These are phyloP conservation scores for Nyctanthes arbortristis DNA, from an alignment of 257 asterid genomes.

Conservation along the genomic window DNA sequence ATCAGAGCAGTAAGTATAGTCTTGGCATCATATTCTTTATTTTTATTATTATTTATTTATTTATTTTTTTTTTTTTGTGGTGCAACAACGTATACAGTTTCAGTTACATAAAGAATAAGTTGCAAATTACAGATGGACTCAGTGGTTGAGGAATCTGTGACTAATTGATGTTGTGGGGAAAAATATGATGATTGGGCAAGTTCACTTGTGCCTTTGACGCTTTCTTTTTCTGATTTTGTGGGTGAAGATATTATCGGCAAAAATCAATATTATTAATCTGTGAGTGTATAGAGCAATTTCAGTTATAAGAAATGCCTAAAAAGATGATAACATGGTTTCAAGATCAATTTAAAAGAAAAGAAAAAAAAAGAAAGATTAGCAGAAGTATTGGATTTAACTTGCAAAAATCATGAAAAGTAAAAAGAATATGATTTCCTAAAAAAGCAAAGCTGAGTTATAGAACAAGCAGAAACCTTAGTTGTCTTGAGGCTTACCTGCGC, in stretches of 20 bases:
- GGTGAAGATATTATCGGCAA: background rate
- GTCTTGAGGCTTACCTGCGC: too few species aligned
- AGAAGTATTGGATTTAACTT: too few species aligned
- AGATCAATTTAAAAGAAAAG: too few species aligned
- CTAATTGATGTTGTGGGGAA: slow-evolving; percentile 13
- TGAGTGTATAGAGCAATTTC: background rate
- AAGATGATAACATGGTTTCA: background rate
- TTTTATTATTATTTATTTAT: slow-evolving; percentile 8
- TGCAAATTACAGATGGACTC: background rate
- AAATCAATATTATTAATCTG: background rate
- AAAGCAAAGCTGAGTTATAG: too few species aligned
- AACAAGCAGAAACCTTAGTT: too few species aligned
- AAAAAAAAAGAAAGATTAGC: too few species aligned
- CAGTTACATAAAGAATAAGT: background rate
- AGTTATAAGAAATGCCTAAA: background rate
- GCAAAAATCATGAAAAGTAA: too few species aligned
- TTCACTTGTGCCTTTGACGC: slow-evolving; percentile 6
- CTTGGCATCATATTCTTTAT: slow-evolving; percentile 14
- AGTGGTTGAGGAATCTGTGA: background rate
- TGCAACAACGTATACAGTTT: background rate
- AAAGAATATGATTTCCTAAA: too few species aligned
- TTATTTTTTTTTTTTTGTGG: background rate
- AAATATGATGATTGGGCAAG: slow-evolving; percentile 1
- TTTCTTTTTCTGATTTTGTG: slow-evolving; percentile 1
- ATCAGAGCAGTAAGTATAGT: slow-evolving; percentile 88